phyloP scores from a whole-genome alignment of 192 early-diverging fungal genomes.

The Glomus cerebriforme region DNA sequence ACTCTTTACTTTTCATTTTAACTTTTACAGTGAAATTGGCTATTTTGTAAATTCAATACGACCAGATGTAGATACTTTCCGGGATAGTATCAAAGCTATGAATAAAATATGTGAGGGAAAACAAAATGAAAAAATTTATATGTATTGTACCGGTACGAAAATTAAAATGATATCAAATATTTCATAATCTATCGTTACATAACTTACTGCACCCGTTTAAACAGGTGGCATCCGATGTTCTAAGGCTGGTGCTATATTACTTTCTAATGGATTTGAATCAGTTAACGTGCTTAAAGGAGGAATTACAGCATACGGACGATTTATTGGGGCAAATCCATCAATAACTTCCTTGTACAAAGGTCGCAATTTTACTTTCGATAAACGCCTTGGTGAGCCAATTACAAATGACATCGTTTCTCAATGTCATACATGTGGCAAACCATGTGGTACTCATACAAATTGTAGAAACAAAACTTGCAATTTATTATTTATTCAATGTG shows the following conservation, averaged over 20 bases:
- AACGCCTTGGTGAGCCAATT: conserved; percentile 70
- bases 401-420: conserved; percentile 65
- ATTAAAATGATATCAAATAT: background rate
- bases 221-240: conserved; percentile 79
- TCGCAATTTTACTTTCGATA: conserved; percentile 84
- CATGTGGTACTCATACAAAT: conserved; percentile 68
- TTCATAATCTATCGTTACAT: background rate
- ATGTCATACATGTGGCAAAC: conserved; percentile 69
- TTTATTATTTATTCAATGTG: conserved; percentile 70
- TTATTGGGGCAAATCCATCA: conserved; percentile 45
- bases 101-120: conserved; percentile 56
- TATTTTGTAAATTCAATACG: conserved; percentile 69
- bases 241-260: conserved; percentile 76
- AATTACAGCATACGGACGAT: conserved; percentile 74
- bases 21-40: conserved; percentile 57
- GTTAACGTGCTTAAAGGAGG: conserved; percentile 75
- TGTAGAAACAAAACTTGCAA: conserved; percentile 75
- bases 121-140: conserved; percentile 66
- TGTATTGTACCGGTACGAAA: conserved; percentile 69
- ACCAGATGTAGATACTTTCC: conserved; percentile 73
- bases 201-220: background rate
- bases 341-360: conserved; percentile 65
- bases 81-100: conserved; percentile 67
- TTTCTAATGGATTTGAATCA: conserved; percentile 60
- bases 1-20: background rate